Conservation (phyloP, 2,329 filamentous ascomycete species). For the Fusarium domesticum region DNA sequence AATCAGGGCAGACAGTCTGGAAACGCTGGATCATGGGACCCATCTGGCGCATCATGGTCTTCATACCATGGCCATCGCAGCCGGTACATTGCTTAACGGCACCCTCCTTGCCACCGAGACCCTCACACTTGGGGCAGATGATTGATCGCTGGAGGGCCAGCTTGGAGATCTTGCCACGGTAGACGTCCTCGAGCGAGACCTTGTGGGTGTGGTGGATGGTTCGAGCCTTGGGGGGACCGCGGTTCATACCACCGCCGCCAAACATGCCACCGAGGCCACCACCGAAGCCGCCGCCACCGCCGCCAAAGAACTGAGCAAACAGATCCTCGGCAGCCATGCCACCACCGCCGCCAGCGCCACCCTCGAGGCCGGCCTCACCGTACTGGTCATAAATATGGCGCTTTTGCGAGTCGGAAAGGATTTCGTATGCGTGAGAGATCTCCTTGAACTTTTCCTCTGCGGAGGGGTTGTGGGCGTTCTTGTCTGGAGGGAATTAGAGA, state of each 20-base stretch:
- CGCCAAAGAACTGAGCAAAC: constrained; percentile 93
- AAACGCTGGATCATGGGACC: constrained; percentile 99
- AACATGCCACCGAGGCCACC: constrained; percentile 70
- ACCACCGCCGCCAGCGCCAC: constrained; percentile 69
- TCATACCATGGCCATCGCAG: constrained; percentile 95
- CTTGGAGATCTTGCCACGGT: constrained; percentile 96
- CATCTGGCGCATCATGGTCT: constrained; percentile 99
- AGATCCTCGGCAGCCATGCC: constrained; percentile 96
- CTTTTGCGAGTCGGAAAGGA: constrained; percentile 89
- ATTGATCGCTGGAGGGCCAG: constrained; percentile 95
- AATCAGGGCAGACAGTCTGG: constrained; percentile 98
- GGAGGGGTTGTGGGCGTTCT: constrained; percentile 90
- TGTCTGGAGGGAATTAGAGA: constrained; percentile 58
- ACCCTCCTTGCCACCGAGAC: constrained; percentile 93
- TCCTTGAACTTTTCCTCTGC: constrained; percentile 99
- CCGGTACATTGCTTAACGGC: constrained; percentile 90
- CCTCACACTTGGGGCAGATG: constrained; percentile 92
- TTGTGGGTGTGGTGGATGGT: constrained; percentile 99
- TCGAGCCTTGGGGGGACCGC: constrained; percentile 81
- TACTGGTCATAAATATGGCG: constrained; percentile 92
- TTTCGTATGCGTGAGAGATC: constrained; percentile 91
- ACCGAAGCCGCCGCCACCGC: constrained; percentile 54
- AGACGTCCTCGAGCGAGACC: constrained; percentile 95
- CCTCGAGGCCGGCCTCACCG: constrained; percentile 94
- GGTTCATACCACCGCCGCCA: constrained; percentile 62